phyloP scores from a whole-genome alignment of 1,284 basidiomycete species.

The Prillingera fragicola region DNA sequence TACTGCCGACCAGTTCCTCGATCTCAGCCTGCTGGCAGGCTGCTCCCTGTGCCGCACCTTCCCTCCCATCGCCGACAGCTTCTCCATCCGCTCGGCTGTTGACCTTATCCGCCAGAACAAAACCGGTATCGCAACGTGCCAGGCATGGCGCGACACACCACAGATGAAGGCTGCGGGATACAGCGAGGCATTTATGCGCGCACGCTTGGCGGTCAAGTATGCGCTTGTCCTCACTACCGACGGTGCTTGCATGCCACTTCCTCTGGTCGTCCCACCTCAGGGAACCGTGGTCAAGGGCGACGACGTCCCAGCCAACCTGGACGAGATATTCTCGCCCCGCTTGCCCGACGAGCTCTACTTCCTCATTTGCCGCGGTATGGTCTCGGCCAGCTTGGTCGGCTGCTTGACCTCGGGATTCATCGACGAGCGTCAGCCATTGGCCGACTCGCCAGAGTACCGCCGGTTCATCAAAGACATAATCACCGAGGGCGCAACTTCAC shows the following conservation, averaged over 20 bases:
- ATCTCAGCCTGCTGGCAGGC: conserved; percentile 85
- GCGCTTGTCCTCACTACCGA: conserved; percentile 86
- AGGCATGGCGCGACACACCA: conserved; percentile 62
- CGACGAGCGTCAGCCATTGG: conserved; percentile 81
- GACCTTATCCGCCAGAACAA: conserved; percentile 88
- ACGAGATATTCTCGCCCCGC: conserved; percentile 91
- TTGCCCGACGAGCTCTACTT: conserved; percentile 96
- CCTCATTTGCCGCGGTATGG: conserved; percentile 85
- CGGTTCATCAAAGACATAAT: conserved; percentile 93
- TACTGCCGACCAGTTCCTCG: conserved; percentile 87
- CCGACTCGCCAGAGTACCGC: conserved; percentile 89
- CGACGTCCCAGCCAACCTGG: conserved; percentile 84
- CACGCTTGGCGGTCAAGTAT: conserved; percentile 87
- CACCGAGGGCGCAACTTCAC: conserved; percentile 84
- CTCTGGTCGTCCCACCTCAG: conserved; percentile 61
- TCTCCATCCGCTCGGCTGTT: conserved; percentile 72
- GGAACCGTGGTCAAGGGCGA: conserved; percentile 58
- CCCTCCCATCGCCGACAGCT: conserved; percentile 68
- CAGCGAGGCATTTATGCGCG: conserved; percentile 80
- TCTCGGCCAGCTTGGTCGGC: conserved; percentile 79
- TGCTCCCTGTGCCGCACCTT: conserved; percentile 82
- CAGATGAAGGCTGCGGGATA: conserved; percentile 51
- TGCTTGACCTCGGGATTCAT: conserved; percentile 80
- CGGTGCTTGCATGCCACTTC: conserved; percentile 79
- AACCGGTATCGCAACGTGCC: conserved; percentile 73